Evolutionary conservation across 257 asterid species (phyloP).

Genomic region (Euphrasia confusa): DNA sequence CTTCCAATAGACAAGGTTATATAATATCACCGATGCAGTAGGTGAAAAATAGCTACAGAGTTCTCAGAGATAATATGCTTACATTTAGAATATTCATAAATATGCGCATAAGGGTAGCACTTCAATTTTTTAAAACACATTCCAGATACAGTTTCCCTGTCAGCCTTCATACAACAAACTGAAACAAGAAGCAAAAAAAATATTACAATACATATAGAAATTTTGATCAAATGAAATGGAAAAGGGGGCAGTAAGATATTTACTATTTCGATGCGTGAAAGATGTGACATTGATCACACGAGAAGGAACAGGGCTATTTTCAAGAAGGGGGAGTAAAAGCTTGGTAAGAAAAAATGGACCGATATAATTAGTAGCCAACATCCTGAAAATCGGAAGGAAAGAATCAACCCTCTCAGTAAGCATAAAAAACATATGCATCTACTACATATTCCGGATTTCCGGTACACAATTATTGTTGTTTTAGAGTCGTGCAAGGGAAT

Average conservation of each 20-base stretch:
- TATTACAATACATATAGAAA: neutral
- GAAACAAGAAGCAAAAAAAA: conserved; percentile 18
- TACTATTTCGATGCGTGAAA: conserved; percentile 88
- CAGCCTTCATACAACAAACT: conserved; percentile 50
- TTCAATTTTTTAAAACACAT: conserved; percentile 37
- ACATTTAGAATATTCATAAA: conserved; percentile 89
- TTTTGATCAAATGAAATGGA: neutral
- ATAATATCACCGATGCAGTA: conserved; percentile 22
- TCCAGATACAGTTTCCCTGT: conserved; percentile 57
- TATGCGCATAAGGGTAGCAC: conserved; percentile 56
- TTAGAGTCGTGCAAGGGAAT: too few relatives aligned
- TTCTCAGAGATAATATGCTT: conserved; percentile 28
- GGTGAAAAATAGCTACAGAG: neutral
- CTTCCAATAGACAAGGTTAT: conserved; percentile 37
- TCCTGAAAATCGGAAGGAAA: conserved; percentile 44
- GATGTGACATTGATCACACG: conserved; percentile 87
- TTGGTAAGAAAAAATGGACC: conserved; percentile 86
- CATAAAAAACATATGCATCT: neutral
- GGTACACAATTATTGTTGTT: too few relatives aligned
- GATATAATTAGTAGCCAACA: conserved; percentile 79
- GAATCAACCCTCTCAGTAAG: conserved; percentile 6
- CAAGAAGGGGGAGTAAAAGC: conserved; percentile 66
- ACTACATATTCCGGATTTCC: too few relatives aligned
- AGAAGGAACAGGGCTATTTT: conserved; percentile 61
- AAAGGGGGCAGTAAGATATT: conserved; percentile 16